Percentiles rank a stretch among this genome's conserved stretches.
These are phyloP conservation scores for Colletotrichum cuscutae DNA, from an alignment of 2,329 filamentous ascomycete species.

Conservation along the genomic window DNA sequence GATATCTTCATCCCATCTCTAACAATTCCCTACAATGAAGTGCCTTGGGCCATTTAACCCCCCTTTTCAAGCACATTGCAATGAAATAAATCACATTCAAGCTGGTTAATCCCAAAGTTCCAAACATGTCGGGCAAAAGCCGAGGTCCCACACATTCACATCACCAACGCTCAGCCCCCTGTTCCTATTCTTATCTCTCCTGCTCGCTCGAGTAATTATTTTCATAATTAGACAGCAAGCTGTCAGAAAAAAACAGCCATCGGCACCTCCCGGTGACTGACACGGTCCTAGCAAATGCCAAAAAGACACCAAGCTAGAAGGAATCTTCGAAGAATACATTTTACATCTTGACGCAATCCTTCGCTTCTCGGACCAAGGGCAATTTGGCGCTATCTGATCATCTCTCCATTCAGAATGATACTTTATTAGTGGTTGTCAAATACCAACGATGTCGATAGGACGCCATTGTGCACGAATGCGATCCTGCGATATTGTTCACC, in stretches of 20 bases:
- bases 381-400: not conserved
- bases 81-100: not conserved
- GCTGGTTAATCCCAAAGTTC: not conserved
- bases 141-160: constrained; percentile 12
- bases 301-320: not conserved
- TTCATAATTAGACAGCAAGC: not conserved
- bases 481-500: not conserved
- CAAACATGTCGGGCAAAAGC: constrained; percentile 21
- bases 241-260: not conserved
- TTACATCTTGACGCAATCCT: not conserved
- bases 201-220: too few relatives aligned
- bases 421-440: too few relatives aligned
- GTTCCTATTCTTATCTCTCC: not conserved
- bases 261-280: not conserved
- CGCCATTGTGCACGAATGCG: not conserved
- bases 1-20: too few relatives aligned
- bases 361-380: not conserved
- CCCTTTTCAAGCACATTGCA: not conserved
- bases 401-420: not conserved
- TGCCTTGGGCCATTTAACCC: too few relatives aligned
- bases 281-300: not conserved
- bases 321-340: not conserved
- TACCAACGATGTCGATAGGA: too few relatives aligned
- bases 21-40: not conserved
- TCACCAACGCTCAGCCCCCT: not conserved